Evolutionary conservation across 805 yeast species (phyloP).

Genomic region (Kurtzmaniella fragi): DNA sequence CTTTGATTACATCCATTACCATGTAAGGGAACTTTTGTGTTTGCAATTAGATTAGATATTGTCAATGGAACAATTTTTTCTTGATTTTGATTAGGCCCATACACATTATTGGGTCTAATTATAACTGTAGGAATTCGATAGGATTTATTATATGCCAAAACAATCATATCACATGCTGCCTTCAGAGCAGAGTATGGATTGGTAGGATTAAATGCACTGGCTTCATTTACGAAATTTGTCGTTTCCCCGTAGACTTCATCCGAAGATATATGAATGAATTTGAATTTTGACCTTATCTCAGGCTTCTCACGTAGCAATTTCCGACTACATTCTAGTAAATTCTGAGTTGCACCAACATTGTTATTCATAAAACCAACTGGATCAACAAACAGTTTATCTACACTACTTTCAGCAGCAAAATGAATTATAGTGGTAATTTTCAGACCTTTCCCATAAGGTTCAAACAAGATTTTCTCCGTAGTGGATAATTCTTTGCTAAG

Average conservation of each 20-base stretch:
- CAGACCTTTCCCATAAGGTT: conserved; percentile 9
- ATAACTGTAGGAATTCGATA: conserved; percentile 38
- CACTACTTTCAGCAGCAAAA: conserved; percentile 54
- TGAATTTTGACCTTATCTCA: conserved; percentile 1
- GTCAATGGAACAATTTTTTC: conserved; percentile 44
- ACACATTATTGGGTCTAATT: conserved; percentile 47
- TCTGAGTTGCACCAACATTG: conserved; percentile 45
- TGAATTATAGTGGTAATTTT: conserved; percentile 36
- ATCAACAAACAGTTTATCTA: conserved; percentile 44
- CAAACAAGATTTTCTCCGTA: conserved; percentile 10
- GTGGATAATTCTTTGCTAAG: conserved; percentile 19
- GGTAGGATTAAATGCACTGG: conserved; percentile 40
- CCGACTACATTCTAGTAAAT: conserved; percentile 39
- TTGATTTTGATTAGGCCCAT: conserved; percentile 50
- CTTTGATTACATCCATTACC: conserved; percentile 44
- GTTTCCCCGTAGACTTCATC: conserved; percentile 57
- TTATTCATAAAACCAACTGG: conserved; percentile 41
- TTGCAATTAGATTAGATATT: conserved; percentile 14
- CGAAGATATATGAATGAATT: conserved; percentile 47
- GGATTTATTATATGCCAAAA: conserved; percentile 39
- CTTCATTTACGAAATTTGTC: conserved; percentile 23
- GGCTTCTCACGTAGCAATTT: conserved; percentile 3
- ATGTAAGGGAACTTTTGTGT: conserved; percentile 33
- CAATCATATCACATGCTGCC: conserved; percentile 48
- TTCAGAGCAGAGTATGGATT: conserved; percentile 57